Percentiles rank a stretch among this genome's conserved stretches.
Conservation (phyloP, 2,329 filamentous ascomycete species). For the Penicillium glabrum region DNA sequence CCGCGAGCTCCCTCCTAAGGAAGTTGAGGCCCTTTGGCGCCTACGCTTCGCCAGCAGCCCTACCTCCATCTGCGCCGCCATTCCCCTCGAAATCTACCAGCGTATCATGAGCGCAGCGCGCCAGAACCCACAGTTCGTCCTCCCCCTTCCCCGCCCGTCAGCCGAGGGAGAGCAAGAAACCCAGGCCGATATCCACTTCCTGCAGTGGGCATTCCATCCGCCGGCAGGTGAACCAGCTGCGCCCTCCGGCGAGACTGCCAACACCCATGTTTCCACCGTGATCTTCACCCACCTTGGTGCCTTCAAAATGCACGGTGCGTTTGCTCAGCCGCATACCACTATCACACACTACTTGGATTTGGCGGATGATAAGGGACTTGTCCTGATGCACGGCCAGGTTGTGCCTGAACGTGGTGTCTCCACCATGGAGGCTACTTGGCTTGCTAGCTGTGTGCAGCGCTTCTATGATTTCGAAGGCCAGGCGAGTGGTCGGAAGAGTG, state of each 20-base stretch:
- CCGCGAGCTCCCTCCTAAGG: slow-evolving; percentile 68
- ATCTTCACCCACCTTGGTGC: slow-evolving; percentile 94
- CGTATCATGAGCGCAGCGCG: slow-evolving; percentile 71
- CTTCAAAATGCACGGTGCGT: slow-evolving; percentile 88
- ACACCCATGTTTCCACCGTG: slow-evolving; percentile 66
- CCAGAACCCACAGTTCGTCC: slow-evolving; percentile 80
- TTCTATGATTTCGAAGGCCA: slow-evolving; percentile 72
- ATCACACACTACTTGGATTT: slow-evolving; percentile 89
- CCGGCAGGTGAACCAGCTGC: slow-evolving; percentile 38
- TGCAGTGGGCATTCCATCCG: slow-evolving; percentile 92
- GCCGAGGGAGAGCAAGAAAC: slow-evolving; percentile 22
- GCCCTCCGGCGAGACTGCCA: slow-evolving; percentile 38
- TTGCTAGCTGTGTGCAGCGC: slow-evolving; percentile 89
- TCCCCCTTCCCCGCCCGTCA: slow-evolving; percentile 66
- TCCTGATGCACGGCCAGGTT: slow-evolving; percentile 82
- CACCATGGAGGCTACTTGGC: slow-evolving; percentile 80
- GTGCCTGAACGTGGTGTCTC: slow-evolving; percentile 73
- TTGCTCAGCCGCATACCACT: slow-evolving; percentile 87
- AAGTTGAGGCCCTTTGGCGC: slow-evolving; percentile 87
- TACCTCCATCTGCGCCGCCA: slow-evolving; percentile 77
- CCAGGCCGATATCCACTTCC: slow-evolving; percentile 83
- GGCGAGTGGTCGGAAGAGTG: slow-evolving; percentile 60
- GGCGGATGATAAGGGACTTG: slow-evolving; percentile 69
- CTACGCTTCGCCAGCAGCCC: slow-evolving; percentile 74
- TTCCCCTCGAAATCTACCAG: slow-evolving; percentile 72